phyloP scores from a whole-genome alignment of 805 yeast genomes.

The Maudiozyma bulderi region DNA sequence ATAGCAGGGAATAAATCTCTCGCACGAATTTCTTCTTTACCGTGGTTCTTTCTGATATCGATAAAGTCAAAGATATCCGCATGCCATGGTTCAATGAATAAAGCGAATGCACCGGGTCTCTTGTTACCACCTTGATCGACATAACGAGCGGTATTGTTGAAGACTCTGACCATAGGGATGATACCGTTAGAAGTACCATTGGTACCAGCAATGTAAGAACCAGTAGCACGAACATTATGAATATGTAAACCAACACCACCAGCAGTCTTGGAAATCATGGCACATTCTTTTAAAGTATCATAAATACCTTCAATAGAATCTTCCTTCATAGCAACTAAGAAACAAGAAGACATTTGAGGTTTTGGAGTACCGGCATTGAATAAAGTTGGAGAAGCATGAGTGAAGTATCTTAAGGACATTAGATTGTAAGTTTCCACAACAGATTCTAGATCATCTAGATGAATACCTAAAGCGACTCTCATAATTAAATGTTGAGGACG shows the following conservation, averaged over 20 bases:
- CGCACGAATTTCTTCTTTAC: conserved; percentile 86
- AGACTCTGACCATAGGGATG: conserved; percentile 88
- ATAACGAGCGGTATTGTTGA: conserved; percentile 88
- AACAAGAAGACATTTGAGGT: conserved; percentile 86
- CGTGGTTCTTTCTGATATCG: conserved; percentile 84
- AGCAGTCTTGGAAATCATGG: conserved; percentile 83
- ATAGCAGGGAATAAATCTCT: conserved; percentile 84
- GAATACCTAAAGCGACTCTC: conserved; percentile 88
- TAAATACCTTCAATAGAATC: conserved; percentile 93
- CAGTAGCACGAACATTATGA: conserved; percentile 74
- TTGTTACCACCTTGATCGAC: conserved; percentile 98
- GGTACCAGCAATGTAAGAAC: conserved; percentile 80
- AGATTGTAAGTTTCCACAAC: conserved; percentile 73
- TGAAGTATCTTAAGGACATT: conserved; percentile 78
- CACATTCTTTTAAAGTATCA: conserved; percentile 76
- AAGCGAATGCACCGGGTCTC: conserved; percentile 92
- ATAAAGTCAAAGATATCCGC: conserved; percentile 77
- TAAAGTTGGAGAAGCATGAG: conserved; percentile 90
- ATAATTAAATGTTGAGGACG: conserved; percentile 83
- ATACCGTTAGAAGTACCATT: conserved; percentile 87
- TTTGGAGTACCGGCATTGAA: conserved; percentile 84
- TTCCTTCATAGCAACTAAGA: conserved; percentile 77
- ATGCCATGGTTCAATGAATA: conserved; percentile 95
- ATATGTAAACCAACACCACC: conserved; percentile 91
- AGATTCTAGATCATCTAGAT: conserved; percentile 49